phyloP scores from a whole-genome alignment of 768 basidiomycete genomes.

The Lyophyllum shimeji region DNA sequence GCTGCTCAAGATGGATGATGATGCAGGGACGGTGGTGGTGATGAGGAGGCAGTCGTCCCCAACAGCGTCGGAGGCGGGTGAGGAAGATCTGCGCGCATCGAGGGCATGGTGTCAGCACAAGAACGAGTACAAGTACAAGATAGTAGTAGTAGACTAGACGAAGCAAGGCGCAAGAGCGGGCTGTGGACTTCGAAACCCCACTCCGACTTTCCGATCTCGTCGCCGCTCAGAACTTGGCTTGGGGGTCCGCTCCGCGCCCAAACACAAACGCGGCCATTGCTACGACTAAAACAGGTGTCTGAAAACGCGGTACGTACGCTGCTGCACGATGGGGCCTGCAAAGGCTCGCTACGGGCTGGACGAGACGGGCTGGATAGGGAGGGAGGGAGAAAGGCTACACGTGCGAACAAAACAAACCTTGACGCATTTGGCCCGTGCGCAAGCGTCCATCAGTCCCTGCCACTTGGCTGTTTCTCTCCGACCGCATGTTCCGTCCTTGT shows the following conservation, averaged over 20 bases:
- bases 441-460: conserved; percentile 5
- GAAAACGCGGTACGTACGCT: background rate
- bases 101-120: background rate
- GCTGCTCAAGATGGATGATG: conserved; percentile 19
- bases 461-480: background rate
- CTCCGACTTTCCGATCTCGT: conserved; percentile 45
- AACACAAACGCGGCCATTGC: conserved; percentile 5
- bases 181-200: conserved; percentile 13
- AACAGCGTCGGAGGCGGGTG: background rate
- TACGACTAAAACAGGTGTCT: conserved; percentile 2
- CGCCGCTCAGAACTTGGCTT: conserved; percentile 41
- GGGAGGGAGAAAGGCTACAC: conserved; percentile 12
- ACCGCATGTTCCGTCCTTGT: background rate
- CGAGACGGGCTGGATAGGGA: background rate
- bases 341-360: background rate
- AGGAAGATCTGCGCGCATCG: background rate
- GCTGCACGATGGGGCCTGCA: background rate
- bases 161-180: background rate
- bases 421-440: conserved; percentile 5
- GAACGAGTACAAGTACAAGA: background rate
- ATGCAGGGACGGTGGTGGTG: no score
- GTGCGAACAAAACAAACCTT: conserved; percentile 22
- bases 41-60: background rate
- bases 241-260: conserved; percentile 15
- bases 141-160: background rate